These are phyloP conservation scores for Ophiostoma populinum DNA, from an alignment of 2,329 filamentous ascomycete genomes.

Conservation along the genomic window DNA sequence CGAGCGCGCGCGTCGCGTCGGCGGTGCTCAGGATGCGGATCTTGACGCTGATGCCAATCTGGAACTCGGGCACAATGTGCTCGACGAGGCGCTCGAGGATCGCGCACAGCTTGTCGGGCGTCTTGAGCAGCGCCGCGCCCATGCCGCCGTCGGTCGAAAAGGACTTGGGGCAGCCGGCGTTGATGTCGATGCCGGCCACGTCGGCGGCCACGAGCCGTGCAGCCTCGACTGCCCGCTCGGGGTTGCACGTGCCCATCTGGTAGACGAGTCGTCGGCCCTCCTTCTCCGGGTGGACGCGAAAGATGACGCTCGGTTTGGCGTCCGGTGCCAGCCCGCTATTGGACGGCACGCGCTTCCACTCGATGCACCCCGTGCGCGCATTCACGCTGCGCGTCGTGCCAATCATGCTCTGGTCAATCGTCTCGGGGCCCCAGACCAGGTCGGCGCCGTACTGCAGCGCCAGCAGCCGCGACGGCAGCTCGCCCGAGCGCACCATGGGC, in stretches of 20 bases:
- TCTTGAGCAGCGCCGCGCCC: slow-evolving; percentile 79
- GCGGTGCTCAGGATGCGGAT: slow-evolving; percentile 72
- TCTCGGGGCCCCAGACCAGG: slow-evolving; percentile 95
- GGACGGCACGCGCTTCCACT: slow-evolving; percentile 64
- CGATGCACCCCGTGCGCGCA: slow-evolving; percentile 57
- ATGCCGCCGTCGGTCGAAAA: slow-evolving; percentile 90
- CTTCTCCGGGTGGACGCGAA: slow-evolving; percentile 59
- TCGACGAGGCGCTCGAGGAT: slow-evolving; percentile 73
- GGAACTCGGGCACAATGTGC: slow-evolving; percentile 57
- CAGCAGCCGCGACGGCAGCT: slow-evolving; percentile 74
- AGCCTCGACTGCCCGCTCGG: slow-evolving; percentile 66
- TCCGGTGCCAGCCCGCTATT: slow-evolving; percentile 42
- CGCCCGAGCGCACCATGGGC: slow-evolving; percentile 96
- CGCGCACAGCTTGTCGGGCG: slow-evolving; percentile 64
- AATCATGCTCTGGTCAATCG: slow-evolving; percentile 80
- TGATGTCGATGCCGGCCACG: slow-evolving; percentile 89
- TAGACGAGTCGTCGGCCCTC: slow-evolving; percentile 69
- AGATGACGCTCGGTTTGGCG: slow-evolving; percentile 56
- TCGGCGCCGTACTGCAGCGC: slow-evolving; percentile 91
- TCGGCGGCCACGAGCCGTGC: slow-evolving; percentile 71
- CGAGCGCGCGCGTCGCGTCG: slow-evolving; percentile 58
- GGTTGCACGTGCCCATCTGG: slow-evolving; percentile 78
- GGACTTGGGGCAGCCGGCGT: slow-evolving; percentile 94
- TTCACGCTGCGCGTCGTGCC: slow-evolving; percentile 69
- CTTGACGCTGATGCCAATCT: slow-evolving; percentile 94